Percentiles rank a stretch among this genome's conserved stretches.
Conservation (phyloP, 2,329 filamentous ascomycete species). For the Hypoxylon sp. region DNA sequence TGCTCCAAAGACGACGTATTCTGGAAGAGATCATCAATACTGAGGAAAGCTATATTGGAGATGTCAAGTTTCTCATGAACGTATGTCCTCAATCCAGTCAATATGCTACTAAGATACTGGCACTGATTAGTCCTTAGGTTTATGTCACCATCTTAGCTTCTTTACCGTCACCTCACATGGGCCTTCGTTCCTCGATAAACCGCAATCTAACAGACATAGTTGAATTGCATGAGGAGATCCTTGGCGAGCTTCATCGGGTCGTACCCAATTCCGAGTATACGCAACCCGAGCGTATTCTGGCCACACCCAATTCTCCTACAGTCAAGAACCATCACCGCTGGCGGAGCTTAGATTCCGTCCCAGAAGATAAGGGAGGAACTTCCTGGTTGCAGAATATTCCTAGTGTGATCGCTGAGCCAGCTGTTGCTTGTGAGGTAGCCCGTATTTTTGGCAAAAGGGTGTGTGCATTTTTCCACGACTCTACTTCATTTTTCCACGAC, state of each 20-base stretch:
- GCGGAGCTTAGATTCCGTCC: constrained; percentile 64
- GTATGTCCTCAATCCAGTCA: constrained; percentile 63
- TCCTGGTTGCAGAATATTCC: constrained; percentile 63
- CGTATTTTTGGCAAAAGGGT: constrained; percentile 72
- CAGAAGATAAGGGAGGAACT: constrained; percentile 58
- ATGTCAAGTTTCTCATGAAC: constrained; percentile 88
- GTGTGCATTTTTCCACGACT: constrained; percentile 25
- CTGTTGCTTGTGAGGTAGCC: constrained; percentile 72
- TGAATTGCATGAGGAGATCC: constrained; percentile 84
- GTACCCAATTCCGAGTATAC: constrained; percentile 78
- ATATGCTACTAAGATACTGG: background rate
- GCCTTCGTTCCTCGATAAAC: constrained; percentile 80
- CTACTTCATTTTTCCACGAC: too few relatives aligned
- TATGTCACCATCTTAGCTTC: constrained; percentile 82
- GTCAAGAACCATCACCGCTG: constrained; percentile 61
- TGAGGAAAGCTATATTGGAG: constrained; percentile 89
- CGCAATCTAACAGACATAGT: constrained; percentile 85
- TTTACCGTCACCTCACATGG: constrained; percentile 74
- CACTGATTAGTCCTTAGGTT: constrained; percentile 65
- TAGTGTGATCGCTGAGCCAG: constrained; percentile 71
- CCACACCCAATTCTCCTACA: constrained; percentile 41
- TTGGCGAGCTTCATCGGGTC: constrained; percentile 79
- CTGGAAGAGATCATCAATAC: constrained; percentile 89
- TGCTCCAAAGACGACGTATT: constrained; percentile 82
- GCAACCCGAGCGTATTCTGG: constrained; percentile 58